Percentiles rank a stretch among this genome's conserved stretches.
Evolutionary conservation across 2,329 filamentous ascomycete species (phyloP).

Genomic region (Apiospora arundinis): DNA sequence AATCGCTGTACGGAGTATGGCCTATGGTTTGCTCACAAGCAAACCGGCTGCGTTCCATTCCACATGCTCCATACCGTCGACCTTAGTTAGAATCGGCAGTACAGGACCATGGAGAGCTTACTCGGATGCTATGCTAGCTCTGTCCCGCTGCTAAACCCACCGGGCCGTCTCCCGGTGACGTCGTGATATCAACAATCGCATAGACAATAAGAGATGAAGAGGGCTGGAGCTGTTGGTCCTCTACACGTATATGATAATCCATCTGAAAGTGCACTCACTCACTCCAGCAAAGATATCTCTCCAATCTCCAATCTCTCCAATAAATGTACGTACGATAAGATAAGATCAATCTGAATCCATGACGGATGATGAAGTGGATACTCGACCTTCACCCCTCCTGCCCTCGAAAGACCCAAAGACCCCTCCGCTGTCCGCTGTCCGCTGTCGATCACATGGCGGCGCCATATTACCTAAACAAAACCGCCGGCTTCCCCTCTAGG

Average conservation of each 20-base stretch:
- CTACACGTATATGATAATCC: no score
- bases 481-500: not conserved
- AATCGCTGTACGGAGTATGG: no score
- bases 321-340: no score
- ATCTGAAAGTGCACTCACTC: no score
- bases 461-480: conserved; percentile 6
- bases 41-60: no score
- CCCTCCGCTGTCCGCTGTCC: not conserved
- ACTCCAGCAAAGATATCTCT: no score
- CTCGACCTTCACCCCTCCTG: not conserved
- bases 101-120: not conserved
- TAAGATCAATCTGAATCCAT: not conserved
- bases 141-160: not conserved
- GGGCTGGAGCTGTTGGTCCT: not conserved
- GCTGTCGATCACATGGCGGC: not conserved
- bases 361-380: not conserved
- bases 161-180: not conserved
- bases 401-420: no score
- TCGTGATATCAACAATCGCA: not conserved
- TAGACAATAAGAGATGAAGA: no score
- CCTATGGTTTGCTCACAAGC: no score
- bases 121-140: not conserved
- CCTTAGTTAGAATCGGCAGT: not conserved
- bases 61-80: not conserved
- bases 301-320: no score